Evolutionary conservation across 805 yeast species (phyloP), one percentile per base, ranked within the genome.

Genomic region (Ogataea kodamae): DNA sequence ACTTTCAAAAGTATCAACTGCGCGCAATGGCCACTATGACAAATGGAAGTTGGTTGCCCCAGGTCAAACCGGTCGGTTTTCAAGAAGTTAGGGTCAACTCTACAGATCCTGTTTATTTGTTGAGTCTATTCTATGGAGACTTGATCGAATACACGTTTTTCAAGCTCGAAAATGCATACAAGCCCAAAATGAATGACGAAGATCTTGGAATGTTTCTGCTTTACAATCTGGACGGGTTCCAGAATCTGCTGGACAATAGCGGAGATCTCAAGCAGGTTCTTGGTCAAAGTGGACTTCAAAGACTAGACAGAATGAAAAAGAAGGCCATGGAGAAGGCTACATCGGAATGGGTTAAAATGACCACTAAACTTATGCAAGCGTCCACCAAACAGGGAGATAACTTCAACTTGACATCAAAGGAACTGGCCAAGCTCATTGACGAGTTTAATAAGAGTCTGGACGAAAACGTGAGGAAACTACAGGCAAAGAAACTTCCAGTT

Each of bases 391-490:
- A 74, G 25, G 69, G 77, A 15, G 67, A 72, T 13, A 67, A 67
- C 33, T 57, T 64, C 26, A 50, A 54, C 18, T 45, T 57, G 47
- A 76, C 77, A n/a, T 82, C 84, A 46, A 92, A 90, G 51, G 96
- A 92, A 41, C 76, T 85, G 52, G 87, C 86, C 62, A 75, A 74
- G 44, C 48, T 58, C 27, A 46, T 55, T 15, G 62, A 57, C 34
- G 79, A 72, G 39, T 92, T 90, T 63, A 90, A 89, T 55, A 75
- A 74, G 18, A 81, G 80, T 26, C 84, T 92, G 54, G 97, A 92
- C 34, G 84, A 76, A 20, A 74, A 89, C 20, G 72, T 81, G 15
- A 70, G 69, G 18, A 76, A 72, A 37, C 84, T 83, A 52, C 79
- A 76, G 48, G 68, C 69, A 30, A 70, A 70, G 24, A 49, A 48